A percentile compares a stretch with the other conserved stretches of the same genome.
Conservation (phyloP, 352 stramenopile genomes). For the Blastocystis sp. region DNA sequence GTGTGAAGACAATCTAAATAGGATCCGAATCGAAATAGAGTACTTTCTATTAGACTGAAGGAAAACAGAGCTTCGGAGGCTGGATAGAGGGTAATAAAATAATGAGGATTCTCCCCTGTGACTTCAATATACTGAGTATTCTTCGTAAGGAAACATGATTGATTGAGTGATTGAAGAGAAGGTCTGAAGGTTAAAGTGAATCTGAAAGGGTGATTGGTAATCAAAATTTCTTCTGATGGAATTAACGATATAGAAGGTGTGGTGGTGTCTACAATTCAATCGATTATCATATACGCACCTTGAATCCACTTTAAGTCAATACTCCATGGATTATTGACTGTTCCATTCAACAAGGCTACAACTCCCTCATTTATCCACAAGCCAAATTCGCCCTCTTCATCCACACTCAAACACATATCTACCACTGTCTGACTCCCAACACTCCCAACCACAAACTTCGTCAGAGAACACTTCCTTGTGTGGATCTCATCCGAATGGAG, state of each 20-base stretch:
- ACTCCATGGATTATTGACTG: neutral
- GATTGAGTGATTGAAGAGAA: neutral
- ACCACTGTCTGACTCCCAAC: neutral
- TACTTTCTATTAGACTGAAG: neutral
- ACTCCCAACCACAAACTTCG: neutral
- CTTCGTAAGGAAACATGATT: neutral
- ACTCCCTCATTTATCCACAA: neutral
- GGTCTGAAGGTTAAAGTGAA: neutral
- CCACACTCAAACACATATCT: neutral
- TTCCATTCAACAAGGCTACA: neutral
- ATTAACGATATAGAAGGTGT: neutral
- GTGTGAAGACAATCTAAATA: constrained; percentile 22
- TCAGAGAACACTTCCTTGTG: neutral
- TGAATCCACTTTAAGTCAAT: neutral
- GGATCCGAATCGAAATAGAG: neutral
- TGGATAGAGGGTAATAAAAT: constrained; percentile 7
- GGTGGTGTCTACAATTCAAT: neutral
- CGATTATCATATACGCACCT: neutral
- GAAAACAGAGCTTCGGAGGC: neutral
- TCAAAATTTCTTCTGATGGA: neutral
- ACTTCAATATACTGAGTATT: constrained; percentile 23
- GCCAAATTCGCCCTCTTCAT: neutral
- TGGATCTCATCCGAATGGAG: neutral
- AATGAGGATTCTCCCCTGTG: constrained; percentile 11
- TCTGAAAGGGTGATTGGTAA: neutral